Conservation (phyloP, 1,284 basidiomycete species). For the Rugosomyces carneus region DNA sequence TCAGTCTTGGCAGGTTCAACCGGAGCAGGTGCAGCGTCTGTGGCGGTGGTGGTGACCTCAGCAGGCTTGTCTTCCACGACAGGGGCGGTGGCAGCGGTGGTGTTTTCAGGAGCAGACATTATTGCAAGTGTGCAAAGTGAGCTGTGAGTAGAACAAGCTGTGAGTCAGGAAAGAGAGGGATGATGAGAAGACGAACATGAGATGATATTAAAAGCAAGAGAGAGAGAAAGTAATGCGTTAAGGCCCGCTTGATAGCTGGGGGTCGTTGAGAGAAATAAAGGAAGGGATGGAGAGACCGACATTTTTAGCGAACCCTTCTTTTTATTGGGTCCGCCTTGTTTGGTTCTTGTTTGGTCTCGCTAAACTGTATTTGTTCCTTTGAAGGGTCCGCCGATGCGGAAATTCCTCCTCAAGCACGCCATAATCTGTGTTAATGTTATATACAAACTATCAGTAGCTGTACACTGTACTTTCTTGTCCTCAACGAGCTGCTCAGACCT, state of each 20-base stretch:
- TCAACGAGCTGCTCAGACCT: constrained; percentile 1
- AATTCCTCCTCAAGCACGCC: neutral
- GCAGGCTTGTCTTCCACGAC: constrained; percentile 49
- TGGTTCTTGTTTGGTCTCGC: constrained; percentile 34
- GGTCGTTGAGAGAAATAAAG: constrained; percentile 47
- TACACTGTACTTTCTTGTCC: no score
- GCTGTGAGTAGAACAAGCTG: constrained; percentile 25
- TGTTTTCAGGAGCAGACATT: constrained; percentile 73
- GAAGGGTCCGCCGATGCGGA: constrained; percentile 24
- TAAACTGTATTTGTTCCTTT: constrained; percentile 26
- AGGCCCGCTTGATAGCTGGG: constrained; percentile 35
- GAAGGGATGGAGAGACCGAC: constrained; percentile 36
- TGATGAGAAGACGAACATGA: constrained; percentile 29
- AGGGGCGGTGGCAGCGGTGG: constrained; percentile 46
- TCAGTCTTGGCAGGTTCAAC: constrained; percentile 38
- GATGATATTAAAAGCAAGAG: constrained; percentile 41
- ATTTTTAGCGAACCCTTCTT: constrained; percentile 31
- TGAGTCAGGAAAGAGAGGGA: constrained; percentile 18
- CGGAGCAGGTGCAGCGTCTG: constrained; percentile 30
- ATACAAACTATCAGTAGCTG: no score
- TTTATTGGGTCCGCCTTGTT: constrained; percentile 38
- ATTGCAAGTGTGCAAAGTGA: constrained; percentile 53
- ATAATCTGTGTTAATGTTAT: no score
- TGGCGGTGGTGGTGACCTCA: constrained; percentile 36
- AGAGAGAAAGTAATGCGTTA: constrained; percentile 47